Conservation (phyloP, 1,284 basidiomycete genomes). For the Sphagnurus paluster region DNA sequence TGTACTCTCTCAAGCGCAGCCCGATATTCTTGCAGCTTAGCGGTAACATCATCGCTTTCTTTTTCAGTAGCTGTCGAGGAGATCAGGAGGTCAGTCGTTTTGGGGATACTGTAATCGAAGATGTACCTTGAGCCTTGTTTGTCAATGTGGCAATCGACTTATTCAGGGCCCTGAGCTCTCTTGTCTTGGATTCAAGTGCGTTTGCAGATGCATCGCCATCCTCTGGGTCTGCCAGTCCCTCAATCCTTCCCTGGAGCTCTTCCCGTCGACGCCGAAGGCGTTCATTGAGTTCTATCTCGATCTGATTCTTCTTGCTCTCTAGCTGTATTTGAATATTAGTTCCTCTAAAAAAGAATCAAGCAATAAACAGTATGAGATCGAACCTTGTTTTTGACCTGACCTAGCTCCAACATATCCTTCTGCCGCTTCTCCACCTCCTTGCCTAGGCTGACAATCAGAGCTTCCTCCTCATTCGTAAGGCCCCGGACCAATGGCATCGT, state of each 20-base stretch:
- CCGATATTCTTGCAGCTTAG: conserved; percentile 66
- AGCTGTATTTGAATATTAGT: conserved; percentile 47
- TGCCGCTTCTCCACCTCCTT: conserved; percentile 77
- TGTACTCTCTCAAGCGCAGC: conserved; percentile 76
- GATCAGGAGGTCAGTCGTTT: background rate
- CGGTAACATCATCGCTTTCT: conserved; percentile 66
- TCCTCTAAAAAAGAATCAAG: background rate
- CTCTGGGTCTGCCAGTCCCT: conserved; percentile 67
- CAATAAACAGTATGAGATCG: conserved; percentile 24
- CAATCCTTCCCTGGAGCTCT: conserved; percentile 78
- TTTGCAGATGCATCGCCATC: conserved; percentile 61
- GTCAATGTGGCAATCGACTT: conserved; percentile 65
- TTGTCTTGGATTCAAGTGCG: conserved; percentile 65
- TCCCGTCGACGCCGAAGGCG: conserved; percentile 78
- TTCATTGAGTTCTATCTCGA: conserved; percentile 95
- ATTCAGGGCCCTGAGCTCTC: conserved; percentile 70
- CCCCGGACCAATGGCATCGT: conserved; percentile 74
- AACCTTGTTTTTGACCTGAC: conserved; percentile 74
- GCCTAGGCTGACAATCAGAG: conserved; percentile 68
- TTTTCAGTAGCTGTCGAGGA: conserved; percentile 59
- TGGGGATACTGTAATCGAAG: background rate
- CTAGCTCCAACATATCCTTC: conserved; percentile 68
- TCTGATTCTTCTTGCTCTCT: conserved; percentile 72
- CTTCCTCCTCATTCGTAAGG: conserved; percentile 74
- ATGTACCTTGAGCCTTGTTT: conserved; percentile 65